phyloP scores from a whole-genome alignment of 768 basidiomycete species.

The Phaffia australis region DNA sequence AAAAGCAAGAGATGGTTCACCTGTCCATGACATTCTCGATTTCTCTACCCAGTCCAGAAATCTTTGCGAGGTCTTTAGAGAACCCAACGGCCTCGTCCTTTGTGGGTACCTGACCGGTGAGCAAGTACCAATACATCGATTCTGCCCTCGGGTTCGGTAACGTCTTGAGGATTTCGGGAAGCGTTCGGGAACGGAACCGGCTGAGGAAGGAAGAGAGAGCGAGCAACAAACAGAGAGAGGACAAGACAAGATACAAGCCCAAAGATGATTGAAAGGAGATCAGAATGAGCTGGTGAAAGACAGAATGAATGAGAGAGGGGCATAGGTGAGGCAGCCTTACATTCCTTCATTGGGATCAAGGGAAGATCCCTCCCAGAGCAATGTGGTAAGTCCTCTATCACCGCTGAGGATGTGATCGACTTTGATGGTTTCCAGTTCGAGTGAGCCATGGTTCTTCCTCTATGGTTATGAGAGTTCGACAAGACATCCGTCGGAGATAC shows the following conservation, averaged over 20 bases:
- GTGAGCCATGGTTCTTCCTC: conserved; percentile 6
- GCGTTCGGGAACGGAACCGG: conserved; percentile 65
- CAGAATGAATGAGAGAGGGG: not conserved
- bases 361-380: conserved; percentile 98
- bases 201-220: not conserved
- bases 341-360: conserved; percentile 62
- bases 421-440: not conserved
- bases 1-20: conserved; percentile 40
- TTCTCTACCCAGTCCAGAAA: conserved; percentile 70
- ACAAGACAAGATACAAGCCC: too few species aligned
- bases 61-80: conserved; percentile 76
- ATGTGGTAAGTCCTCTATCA: conserved; percentile 48
- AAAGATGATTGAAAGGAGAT: too few species aligned
- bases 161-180: conserved; percentile 68
- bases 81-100: conserved; percentile 66
- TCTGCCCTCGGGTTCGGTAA: conserved; percentile 73
- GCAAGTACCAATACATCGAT: conserved; percentile 92
- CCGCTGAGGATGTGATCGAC: not conserved
- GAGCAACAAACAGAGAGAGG: not conserved
- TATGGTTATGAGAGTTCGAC: not conserved
- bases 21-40: conserved; percentile 80
- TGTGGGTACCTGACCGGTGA: conserved; percentile 85
- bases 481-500: not conserved
- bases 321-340: not conserved
- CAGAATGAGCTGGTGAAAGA: too few species aligned